phyloP scores from a whole-genome alignment of 257 asterid species.

The Plantago ovata region DNA sequence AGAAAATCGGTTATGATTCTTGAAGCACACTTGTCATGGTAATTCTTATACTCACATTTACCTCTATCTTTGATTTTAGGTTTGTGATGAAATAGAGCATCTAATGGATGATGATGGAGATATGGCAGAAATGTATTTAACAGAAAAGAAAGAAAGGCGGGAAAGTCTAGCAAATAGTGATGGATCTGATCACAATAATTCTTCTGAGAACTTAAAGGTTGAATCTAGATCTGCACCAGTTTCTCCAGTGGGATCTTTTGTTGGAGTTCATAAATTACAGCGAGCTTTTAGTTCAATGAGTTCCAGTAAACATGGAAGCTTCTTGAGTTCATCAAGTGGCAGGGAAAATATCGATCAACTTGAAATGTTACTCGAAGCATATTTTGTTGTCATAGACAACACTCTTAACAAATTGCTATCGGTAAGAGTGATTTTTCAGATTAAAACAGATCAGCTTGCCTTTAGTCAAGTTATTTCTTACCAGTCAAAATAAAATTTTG shows the following conservation, averaged over 20 bases:
- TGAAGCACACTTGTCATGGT: constrained; percentile 10
- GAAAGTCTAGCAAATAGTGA: constrained; percentile 49
- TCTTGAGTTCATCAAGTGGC: constrained; percentile 57
- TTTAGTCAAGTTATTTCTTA: not conserved
- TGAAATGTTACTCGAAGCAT: constrained; percentile 96
- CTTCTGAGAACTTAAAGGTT: constrained; percentile 29
- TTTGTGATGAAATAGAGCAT: constrained; percentile 93
- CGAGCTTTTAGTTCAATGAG: constrained; percentile 84
- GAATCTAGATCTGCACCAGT: constrained; percentile 70
- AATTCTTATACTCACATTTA: constrained; percentile 4
- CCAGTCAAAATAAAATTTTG: no score
- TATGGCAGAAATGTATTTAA: constrained; percentile 99
- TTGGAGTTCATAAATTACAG: constrained; percentile 55
- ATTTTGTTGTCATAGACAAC: constrained; percentile 77
- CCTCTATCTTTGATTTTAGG: constrained; percentile 44
- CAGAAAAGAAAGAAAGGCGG: constrained; percentile 85
- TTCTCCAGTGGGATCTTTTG: constrained; percentile 69
- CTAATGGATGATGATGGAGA: constrained; percentile 98
- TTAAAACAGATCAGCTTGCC: not conserved
- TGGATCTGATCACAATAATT: constrained; percentile 37
- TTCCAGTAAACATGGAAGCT: constrained; percentile 77
- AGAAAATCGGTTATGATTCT: constrained; percentile 5
- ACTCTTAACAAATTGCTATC: constrained; percentile 86
- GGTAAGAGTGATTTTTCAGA: constrained; percentile 42
- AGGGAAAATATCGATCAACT: constrained; percentile 90